Evolutionary conservation across 495 filamentous ascomycete species (phyloP).

Genomic region (Acidomyces sp.): DNA sequence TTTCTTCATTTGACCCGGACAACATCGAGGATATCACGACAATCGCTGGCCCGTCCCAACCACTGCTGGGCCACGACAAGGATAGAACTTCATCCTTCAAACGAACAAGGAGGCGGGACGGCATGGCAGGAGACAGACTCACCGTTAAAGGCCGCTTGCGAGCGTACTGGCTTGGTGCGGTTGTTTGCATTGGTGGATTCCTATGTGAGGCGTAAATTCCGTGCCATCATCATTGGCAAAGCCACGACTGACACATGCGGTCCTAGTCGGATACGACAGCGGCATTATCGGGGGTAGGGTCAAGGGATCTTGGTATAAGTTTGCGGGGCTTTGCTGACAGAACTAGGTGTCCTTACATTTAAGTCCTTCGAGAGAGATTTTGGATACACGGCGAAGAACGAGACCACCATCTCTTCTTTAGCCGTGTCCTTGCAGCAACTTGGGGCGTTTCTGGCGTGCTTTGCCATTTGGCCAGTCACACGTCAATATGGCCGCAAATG

Average conservation of each 20-base stretch:
- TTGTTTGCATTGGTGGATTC: conserved; percentile 34
- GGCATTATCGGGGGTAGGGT: conserved; percentile 19
- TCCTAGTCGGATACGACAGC: conserved; percentile 14
- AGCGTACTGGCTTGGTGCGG: conserved; percentile 41
- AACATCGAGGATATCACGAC: too few relatives aligned
- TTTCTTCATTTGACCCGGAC: too few relatives aligned
- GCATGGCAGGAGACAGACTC: too few relatives aligned
- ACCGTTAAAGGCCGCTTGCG: too few relatives aligned
- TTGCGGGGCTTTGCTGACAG: too few relatives aligned
- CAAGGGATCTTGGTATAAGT: too few relatives aligned
- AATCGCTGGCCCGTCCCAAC: too few relatives aligned
- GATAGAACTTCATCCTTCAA: too few relatives aligned
- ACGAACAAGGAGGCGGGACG: too few relatives aligned
- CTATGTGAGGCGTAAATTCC: conserved; percentile 15
- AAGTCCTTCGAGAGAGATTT: conserved; percentile 17
- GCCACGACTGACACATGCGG: not conserved
- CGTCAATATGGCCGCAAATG: conserved; percentile 14
- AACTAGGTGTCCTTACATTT: conserved; percentile 21
- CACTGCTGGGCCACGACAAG: too few relatives aligned
- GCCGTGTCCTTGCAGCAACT: conserved; percentile 18
- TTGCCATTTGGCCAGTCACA: conserved; percentile 16
- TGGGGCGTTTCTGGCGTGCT: conserved; percentile 19
- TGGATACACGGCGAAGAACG: conserved; percentile 2
- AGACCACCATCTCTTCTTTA: conserved; percentile 10
- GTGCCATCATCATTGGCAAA: not conserved